These are phyloP conservation scores for Waltiozyma sp. DNA, from an alignment of 1,139 yeast species.

Conservation along the genomic window DNA sequence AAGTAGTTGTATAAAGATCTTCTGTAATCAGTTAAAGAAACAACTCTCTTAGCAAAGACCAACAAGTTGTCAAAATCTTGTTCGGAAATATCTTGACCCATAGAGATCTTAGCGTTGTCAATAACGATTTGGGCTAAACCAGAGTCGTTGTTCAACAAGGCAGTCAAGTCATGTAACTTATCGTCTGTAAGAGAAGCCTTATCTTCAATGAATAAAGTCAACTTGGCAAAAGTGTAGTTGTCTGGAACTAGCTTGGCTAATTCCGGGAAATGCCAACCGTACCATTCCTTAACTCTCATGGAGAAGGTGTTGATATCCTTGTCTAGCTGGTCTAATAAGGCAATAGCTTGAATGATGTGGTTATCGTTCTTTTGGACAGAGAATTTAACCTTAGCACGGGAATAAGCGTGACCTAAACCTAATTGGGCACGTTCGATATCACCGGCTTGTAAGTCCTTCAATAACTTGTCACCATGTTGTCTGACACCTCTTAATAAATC, in stretches of 20 bases:
- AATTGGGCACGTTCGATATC: conserved; percentile 97
- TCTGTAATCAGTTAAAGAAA: conserved; percentile 87
- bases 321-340: conserved; percentile 90
- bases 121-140: conserved; percentile 88
- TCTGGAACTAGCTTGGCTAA: conserved; percentile 92
- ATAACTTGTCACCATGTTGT: conserved; percentile 77
- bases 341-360: conserved; percentile 98
- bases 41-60: conserved; percentile 90
- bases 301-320: conserved; percentile 96
- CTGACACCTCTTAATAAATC: conserved; percentile 94
- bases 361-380: conserved; percentile 97
- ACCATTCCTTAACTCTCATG: conserved; percentile 99
- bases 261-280: conserved; percentile 99
- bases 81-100: conserved; percentile 98
- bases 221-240: conserved; percentile 78
- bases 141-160: conserved; percentile 83
- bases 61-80: conserved; percentile 85
- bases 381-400: conserved; percentile 97
- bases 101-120: conserved; percentile 87
- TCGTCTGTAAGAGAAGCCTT: conserved; percentile 78
- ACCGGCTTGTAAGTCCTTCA: conserved; percentile 88
- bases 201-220: conserved; percentile 76
- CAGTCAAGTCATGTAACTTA: conserved; percentile 80
- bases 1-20: conserved; percentile 78
- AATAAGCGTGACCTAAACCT: conserved; percentile 98